Base-by-base conservation (phyloP, 2,329 filamentous ascomycete genomes). In the Aspergillus intermedius region DNA sequence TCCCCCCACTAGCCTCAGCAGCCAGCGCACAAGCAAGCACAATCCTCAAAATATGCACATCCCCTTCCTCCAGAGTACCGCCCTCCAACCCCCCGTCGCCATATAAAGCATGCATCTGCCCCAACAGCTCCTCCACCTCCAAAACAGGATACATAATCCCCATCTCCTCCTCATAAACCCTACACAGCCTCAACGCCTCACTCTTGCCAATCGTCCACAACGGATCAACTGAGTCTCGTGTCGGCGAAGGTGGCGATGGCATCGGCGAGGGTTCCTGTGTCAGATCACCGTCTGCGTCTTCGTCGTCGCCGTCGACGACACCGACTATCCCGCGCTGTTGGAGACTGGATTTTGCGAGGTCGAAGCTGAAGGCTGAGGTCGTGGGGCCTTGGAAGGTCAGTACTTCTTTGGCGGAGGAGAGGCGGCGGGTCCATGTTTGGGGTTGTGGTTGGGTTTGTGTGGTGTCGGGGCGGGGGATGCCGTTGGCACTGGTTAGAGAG, bases 81-180 rank as follows among this genome's bases (percentile, higher is more conserved):
- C 47, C 9, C 1, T 45, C 44, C 8, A 44, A 44, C 22, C 55
- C 49, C 37, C 44, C 50, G 7, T 49, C 46, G 68, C 45, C 87
- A 79, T 53, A 93, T 71, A 55, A 75, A 71, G 47, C 60, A 6
- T 80, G 80, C 1, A 86, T 83, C 63, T 95, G 86, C 4, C 74
- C 72, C 41, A 88, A 79, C 28, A 93, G 73, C 48, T 77, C 54
- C 51, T 85, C 78, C 23, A 93, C 82, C 53, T 87, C 80, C 43
- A 94, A 64, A 3, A 95, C 81, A 0, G 90, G 90, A 63, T 94
- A 95, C 88, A 95, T 93, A 58, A 91, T 80, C 28, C 88, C 88
- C 66, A 93, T 84, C 64, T 95, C 90, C 58, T 95, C 89, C 54
- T 94, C 86, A 61, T 91, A 91, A 0, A 94, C 74, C 7, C 79